Evolutionary conservation across 345 rosid species (phyloP), one percentile per base, ranked within the genome.

Genomic region (Bruguiera gymnorhiza): DNA sequence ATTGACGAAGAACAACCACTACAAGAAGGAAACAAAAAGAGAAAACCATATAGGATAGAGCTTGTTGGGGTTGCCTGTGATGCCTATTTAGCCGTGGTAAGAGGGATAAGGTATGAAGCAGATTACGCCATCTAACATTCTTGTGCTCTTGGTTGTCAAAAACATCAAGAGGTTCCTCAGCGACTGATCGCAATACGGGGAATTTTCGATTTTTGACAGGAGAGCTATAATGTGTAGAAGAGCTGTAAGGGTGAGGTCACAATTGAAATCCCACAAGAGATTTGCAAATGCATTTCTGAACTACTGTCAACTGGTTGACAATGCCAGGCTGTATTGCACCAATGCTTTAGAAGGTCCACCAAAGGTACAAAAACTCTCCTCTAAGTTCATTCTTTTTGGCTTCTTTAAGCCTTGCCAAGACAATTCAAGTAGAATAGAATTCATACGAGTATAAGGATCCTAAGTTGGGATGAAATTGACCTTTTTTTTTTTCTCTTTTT

Each of bases 31-130:
- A 31, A 63, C 54, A 63, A 30, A 37, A 60, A 16, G 50, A 55
- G 90, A 75, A 90, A 86, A 71, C 97, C 97, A 18, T 92, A 92
- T 69, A 78, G 89, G 75, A 87, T 92, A 63, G 96, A 88, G 76
- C 60, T 92, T 46, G 94, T 86, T 6, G 98, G 98, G 29, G 99
- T 95, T 6, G 87, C 90, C 60, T 95, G 97, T 59, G 99, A 95
- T 62, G 91, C 97, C 52, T 92, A 92, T 78, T 81, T 95, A 8
- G 98, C 99, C 0, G 97, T 87, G 10, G 84, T 85, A 43, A 77
- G 99, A 73, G 99, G 98, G 75, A 87, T 92, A 74, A 84, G 96
- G 97, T 91, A 83, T 13, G 55, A 26, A 23, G 15, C 9, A 62
- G 27, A 19, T 20, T 26, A 7, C 2, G n/a, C 58, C 19, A 11